Evolutionary conservation across 441 rosid genomes (phyloP).

Genomic region (Populus hybrid): DNA sequence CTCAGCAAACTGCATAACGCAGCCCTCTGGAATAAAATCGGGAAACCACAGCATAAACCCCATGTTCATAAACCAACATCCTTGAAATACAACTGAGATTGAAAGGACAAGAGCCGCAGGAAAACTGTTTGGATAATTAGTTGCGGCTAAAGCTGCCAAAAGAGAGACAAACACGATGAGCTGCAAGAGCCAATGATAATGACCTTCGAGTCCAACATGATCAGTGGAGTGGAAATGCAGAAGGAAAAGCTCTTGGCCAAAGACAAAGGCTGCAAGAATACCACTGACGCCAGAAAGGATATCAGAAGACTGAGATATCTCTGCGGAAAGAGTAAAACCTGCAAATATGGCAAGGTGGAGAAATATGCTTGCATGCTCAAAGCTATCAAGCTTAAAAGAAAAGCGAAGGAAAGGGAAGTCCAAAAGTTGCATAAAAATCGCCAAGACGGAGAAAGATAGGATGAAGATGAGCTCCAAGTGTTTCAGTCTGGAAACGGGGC

Average conservation of each 20-base stretch:
- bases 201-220: constrained; percentile 84
- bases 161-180: constrained; percentile 64
- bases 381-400: constrained; percentile 50
- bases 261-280: constrained; percentile 60
- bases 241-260: constrained; percentile 78
- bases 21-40: constrained; percentile 58
- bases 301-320: constrained; percentile 42
- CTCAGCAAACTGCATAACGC: constrained; percentile 35
- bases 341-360: constrained; percentile 75
- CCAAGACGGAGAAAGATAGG: constrained; percentile 64
- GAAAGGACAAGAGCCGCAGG: constrained; percentile 56
- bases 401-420: constrained; percentile 55
- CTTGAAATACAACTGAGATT: constrained; percentile 65
- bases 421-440: constrained; percentile 48
- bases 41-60: constrained; percentile 80
- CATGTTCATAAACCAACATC: constrained; percentile 85
- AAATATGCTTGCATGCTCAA: constrained; percentile 81
- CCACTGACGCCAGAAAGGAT: constrained; percentile 48
- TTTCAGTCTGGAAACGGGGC: constrained; percentile 35
- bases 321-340: constrained; percentile 56
- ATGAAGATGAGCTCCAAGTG: constrained; percentile 54
- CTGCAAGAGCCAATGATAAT: constrained; percentile 84
- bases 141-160: constrained; percentile 48
- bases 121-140: constrained; percentile 47
- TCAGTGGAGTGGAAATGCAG: constrained; percentile 86